Evolutionary conservation across 1,139 yeast species (phyloP), one percentile per base, ranked within the genome.

Genomic region (Yarrowia galli): DNA sequence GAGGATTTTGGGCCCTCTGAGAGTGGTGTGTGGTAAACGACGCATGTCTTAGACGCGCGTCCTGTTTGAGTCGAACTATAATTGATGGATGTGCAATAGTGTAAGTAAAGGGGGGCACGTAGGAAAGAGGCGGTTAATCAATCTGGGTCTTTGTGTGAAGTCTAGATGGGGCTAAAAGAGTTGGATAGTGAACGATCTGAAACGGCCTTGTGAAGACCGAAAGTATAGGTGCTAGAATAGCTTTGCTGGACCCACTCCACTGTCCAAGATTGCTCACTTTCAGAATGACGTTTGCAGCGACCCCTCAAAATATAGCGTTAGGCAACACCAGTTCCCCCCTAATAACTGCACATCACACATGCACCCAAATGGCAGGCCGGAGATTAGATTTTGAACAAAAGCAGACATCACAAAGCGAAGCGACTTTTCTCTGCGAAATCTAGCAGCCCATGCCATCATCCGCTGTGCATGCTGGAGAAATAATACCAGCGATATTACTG

Each of bases 21-120:
- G 46, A 54, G 61, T 38, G 46, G 46, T 16, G 46, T 54, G 46
- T 54, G 60, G 36, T 40, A 54, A 40, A 54, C 61, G 46, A 54
- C 61, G 61, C 61, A 54, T 54, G 61, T 54, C 61, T 54, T 54
- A 54, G 61, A 54, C 61, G 61, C 61, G 61, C 61, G 46, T 54
- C 46, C 46, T 40, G 61, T 54, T 54, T 40, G 48, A 54, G 61
- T 18, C 16, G n/a, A 54, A 54, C 22, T 20, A 12, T 53, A 53
- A 22, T 53, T 53, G 25, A 10, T 18, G 16, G 40, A 40, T 40
- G 18, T n/a, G 18, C 32, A 28, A 28, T 28, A 28, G 8, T 28
- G 43, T 40, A 40, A 40, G 43, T n/a, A 40, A 4, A n/a, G n/a
- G n/a, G n/a, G n/a, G n/a, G n/a, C n/a, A n/a, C n/a, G n/a, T n/a